These are phyloP conservation scores for Calonectria leucothoes DNA, from an alignment of 2,329 filamentous ascomycete genomes.

Conservation along the genomic window DNA sequence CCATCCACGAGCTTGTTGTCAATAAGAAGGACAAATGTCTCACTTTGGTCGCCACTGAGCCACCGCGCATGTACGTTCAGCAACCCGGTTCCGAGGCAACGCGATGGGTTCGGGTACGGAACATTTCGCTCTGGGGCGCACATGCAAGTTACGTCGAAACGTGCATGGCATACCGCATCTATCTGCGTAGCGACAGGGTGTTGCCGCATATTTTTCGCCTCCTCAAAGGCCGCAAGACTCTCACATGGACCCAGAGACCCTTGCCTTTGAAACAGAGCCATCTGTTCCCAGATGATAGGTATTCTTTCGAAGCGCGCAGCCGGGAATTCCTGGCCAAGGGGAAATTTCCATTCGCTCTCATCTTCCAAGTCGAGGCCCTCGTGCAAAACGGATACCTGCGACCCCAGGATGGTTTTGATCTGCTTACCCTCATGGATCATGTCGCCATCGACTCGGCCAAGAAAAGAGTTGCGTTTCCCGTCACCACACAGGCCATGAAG, in stretches of 20 bases:
- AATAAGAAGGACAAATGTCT: constrained; percentile 51
- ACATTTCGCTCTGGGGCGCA: constrained; percentile 36
- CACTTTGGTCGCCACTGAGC: constrained; percentile 62
- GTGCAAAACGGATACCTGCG: constrained; percentile 72
- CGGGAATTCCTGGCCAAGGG: constrained; percentile 39
- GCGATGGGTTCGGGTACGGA: constrained; percentile 44
- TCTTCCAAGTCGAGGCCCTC: constrained; percentile 73
- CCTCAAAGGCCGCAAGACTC: constrained; percentile 36
- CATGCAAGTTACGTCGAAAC: constrained; percentile 41
- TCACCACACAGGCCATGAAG: constrained; percentile 66
- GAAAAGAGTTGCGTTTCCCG: constrained; percentile 44
- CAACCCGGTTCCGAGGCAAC: constrained; percentile 7
- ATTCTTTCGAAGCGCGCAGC: constrained; percentile 30
- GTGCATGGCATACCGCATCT: constrained; percentile 59
- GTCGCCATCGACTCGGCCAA: constrained; percentile 41
- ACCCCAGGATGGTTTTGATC: constrained; percentile 59
- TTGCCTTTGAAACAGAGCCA: constrained; percentile 28
- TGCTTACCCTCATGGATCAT: constrained; percentile 58
- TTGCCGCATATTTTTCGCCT: constrained; percentile 30
- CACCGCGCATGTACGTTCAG: constrained; percentile 60
- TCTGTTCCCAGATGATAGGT: constrained; percentile 24
- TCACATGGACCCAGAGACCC: constrained; percentile 38
- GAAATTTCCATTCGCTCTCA: constrained; percentile 59
- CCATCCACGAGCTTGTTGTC: constrained; percentile 58
- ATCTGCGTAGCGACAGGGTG: not conserved